These are phyloP conservation scores for Vigna radiata DNA, from an alignment of 306 rosid species.

Conservation along the genomic window DNA sequence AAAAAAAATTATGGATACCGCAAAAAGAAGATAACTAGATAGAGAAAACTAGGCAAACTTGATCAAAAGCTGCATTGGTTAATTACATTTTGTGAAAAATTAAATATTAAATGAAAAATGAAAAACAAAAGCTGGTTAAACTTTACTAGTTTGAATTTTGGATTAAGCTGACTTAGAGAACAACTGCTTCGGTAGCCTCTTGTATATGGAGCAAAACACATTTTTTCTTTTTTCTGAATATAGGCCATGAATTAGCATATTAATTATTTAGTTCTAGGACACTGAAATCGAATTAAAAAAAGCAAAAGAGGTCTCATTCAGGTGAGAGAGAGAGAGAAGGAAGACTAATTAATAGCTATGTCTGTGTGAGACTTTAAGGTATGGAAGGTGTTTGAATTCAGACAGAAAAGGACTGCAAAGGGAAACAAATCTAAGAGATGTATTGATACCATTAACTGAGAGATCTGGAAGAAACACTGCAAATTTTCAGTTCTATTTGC, in stretches of 20 bases:
- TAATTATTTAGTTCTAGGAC: neutral
- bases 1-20: neutral
- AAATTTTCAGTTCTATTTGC: constrained; percentile 43
- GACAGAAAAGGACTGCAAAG: constrained; percentile 39
- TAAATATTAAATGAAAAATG: neutral
- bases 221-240: neutral
- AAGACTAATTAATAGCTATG: constrained; percentile 2
- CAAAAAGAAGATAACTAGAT: neutral
- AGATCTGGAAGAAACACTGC: constrained; percentile 47
- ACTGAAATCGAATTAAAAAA: neutral
- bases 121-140: neutral
- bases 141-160: neutral
- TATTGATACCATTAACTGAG: constrained; percentile 43
- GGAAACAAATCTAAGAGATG: constrained; percentile 22
- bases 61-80: neutral
- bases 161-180: neutral
- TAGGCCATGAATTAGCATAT: neutral
- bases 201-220: too few species aligned
- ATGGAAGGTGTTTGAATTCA: constrained; percentile 39
- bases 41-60: neutral
- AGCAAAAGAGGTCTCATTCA: neutral
- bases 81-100: neutral
- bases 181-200: neutral
- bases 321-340: constrained; percentile 11
- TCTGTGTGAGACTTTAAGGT: constrained; percentile 50